These are phyloP conservation scores for Barbarea vulgaris DNA, from an alignment of 345 rosid genomes.

Conservation along the genomic window DNA sequence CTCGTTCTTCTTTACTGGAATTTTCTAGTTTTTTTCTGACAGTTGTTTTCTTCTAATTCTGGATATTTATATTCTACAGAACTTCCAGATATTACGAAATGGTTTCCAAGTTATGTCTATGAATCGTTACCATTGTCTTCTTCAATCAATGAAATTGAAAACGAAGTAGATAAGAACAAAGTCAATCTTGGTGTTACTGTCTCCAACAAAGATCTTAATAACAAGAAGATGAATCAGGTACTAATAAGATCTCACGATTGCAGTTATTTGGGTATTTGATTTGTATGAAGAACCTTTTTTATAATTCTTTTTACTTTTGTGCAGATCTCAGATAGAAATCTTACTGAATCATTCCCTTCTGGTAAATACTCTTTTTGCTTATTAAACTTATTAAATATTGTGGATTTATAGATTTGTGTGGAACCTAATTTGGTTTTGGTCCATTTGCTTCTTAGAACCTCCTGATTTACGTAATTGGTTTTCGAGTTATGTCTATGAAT, in stretches of 20 bases:
- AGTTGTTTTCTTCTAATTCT: background rate
- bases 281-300: background rate
- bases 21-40: background rate
- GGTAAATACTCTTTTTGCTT: constrained; percentile 40
- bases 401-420: background rate
- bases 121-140: constrained; percentile 53
- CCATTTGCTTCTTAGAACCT: constrained; percentile 50
- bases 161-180: background rate
- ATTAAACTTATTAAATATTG: background rate
- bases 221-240: constrained; percentile 38
- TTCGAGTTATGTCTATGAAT: constrained; percentile 65
- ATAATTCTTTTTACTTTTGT: background rate
- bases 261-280: background rate
- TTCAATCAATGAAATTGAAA: constrained; percentile 29
- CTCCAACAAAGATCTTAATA: constrained; percentile 19
- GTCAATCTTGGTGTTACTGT: constrained; percentile 1
- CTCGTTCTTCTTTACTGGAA: background rate
- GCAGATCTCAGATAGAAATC: constrained; percentile 42
- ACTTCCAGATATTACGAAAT: constrained; percentile 61
- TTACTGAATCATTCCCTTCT: constrained; percentile 42
- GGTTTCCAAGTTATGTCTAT: constrained; percentile 66
- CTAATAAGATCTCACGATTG: background rate
- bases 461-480: constrained; percentile 63
- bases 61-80: constrained; percentile 38
- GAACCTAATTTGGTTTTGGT: background rate